Conservation (phyloP, 1,139 yeast genomes). For the Blastobotrys persicus region DNA sequence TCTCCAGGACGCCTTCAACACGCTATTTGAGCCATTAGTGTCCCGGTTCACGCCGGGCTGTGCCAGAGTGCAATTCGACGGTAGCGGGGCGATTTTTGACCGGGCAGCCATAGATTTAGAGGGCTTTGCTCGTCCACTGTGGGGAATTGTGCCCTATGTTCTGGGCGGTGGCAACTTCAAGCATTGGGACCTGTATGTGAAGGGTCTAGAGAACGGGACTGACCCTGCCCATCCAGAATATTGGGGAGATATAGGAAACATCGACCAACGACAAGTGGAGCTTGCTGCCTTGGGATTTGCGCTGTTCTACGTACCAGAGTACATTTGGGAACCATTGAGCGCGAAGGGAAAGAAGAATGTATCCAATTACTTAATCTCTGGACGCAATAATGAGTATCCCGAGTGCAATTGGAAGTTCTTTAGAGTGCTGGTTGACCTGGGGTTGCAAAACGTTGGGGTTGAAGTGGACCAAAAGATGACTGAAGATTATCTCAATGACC, state of each 20-base stretch:
- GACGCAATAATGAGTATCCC: conserved; percentile 23
- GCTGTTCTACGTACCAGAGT: conserved; percentile 28
- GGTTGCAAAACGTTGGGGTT: conserved; percentile 32
- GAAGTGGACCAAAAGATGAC: conserved; percentile 24
- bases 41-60: conserved; percentile 22
- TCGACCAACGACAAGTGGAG: conserved; percentile 35
- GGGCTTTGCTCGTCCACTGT: conserved; percentile 35
- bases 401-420: conserved; percentile 36
- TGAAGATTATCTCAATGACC: conserved; percentile 26
- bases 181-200: conserved; percentile 26
- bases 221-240: conserved; percentile 34
- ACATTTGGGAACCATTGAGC: conserved; percentile 34
- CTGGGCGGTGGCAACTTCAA: conserved; percentile 34
- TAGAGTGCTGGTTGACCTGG: conserved; percentile 34
- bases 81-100: conserved; percentile 29
- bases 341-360: conserved; percentile 27
- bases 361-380: conserved; percentile 25
- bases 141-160: conserved; percentile 36
- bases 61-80: conserved; percentile 24
- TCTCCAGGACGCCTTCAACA: conserved; percentile 21
- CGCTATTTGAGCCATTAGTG: conserved; percentile 24
- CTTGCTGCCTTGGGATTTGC: conserved; percentile 37
- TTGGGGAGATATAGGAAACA: conserved; percentile 34
- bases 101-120: conserved; percentile 31
- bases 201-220: conserved; percentile 35